These are phyloP conservation scores for Hyaloscypha hepaticicola DNA, from an alignment of 495 filamentous ascomycete species.

Conservation along the genomic window DNA sequence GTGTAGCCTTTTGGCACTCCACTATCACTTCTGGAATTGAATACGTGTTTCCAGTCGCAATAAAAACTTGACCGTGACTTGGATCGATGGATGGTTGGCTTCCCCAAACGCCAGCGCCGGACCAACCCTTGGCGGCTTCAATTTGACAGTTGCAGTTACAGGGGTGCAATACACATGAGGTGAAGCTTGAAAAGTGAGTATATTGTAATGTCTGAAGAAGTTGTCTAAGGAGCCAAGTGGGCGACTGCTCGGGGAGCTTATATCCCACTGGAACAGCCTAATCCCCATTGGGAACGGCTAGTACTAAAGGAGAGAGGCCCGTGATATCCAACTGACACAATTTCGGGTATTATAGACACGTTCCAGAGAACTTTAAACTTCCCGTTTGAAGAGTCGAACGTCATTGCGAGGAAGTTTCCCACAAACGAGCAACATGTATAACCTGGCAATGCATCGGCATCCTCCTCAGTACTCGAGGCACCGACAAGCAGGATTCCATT, in stretches of 20 bases:
- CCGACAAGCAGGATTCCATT: slow-evolving; percentile 36
- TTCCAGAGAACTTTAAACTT: slow-evolving; percentile 36
- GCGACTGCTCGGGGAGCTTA: too few species aligned
- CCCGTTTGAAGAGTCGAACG: slow-evolving; percentile 24
- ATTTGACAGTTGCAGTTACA: too few species aligned
- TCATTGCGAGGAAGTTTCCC: slow-evolving; percentile 35
- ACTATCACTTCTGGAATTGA: slow-evolving; percentile 10
- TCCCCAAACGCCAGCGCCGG: slow-evolving; percentile 40
- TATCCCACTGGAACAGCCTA: too few species aligned
- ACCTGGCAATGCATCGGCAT: slow-evolving; percentile 15
- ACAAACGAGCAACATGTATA: slow-evolving; percentile 42
- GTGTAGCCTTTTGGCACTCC: slow-evolving; percentile 11
- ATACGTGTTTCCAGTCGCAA: slow-evolving; percentile 42
- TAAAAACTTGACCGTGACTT: slow-evolving; percentile 36
- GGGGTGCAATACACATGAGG: too few species aligned
- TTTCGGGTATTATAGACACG: slow-evolving; percentile 32
- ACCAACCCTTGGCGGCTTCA: slow-evolving; percentile 27
- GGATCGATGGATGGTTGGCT: slow-evolving; percentile 42
- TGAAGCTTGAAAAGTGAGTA: too few species aligned
- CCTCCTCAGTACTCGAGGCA: slow-evolving; percentile 36
- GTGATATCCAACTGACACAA: too few species aligned
- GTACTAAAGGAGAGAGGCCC: too few species aligned
- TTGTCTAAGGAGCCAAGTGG: too few species aligned
- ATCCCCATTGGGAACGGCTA: too few species aligned
- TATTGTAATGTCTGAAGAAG: too few species aligned